A percentile compares a stretch with the other conserved stretches of the same genome.
These are phyloP conservation scores for Cornus suecica DNA, from an alignment of 148 eudicot genomes.

Conservation along the genomic window DNA sequence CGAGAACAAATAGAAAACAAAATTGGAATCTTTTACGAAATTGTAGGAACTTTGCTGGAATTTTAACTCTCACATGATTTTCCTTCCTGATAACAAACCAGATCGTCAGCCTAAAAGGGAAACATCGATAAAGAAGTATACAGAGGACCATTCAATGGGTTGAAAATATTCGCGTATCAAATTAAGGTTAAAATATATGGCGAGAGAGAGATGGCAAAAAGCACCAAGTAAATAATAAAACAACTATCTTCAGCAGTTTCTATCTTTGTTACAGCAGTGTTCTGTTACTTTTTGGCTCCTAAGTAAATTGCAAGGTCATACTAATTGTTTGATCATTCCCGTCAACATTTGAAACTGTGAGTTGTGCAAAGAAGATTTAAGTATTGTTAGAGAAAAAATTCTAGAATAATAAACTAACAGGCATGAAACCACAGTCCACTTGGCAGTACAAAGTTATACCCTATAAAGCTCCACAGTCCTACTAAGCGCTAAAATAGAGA, in stretches of 20 bases:
- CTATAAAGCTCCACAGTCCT: neutral
- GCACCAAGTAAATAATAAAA: neutral
- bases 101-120: neutral
- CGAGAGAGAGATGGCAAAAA: constrained; percentile 8
- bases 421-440: neutral
- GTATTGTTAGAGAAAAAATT: neutral
- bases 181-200: neutral
- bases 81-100: neutral
- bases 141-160: neutral
- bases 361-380: neutral
- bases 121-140: neutral
- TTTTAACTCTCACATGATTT: neutral
- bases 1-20: neutral
- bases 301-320: neutral
- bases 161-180: neutral
- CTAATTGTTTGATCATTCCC: neutral
- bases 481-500: neutral
- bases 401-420: neutral
- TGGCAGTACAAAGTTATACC: neutral
- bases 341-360: neutral
- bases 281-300: neutral
- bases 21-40: neutral
- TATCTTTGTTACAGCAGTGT: neutral
- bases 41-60: neutral
- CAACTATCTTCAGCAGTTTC: neutral